Base-by-base conservation (phyloP, 202 grass and related monocot species). In the Bolboschoenoplectus hybrid region DNA sequence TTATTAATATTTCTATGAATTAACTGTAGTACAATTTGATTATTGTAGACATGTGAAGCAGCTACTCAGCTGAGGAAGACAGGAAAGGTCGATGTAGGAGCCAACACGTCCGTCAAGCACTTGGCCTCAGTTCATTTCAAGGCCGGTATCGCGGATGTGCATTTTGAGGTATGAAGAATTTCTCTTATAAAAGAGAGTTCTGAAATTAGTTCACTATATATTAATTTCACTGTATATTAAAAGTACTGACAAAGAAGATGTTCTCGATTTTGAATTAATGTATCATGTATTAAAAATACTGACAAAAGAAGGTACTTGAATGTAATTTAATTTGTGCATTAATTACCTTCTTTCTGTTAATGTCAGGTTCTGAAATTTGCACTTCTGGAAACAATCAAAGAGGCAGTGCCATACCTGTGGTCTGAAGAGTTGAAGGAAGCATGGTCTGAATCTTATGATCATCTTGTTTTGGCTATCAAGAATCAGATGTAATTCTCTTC, bases 381-480 rank as follows among this genome's bases (percentile, higher is more conserved):
- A 14, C 64, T 67, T 9, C 60, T 63, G 60, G 60, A 63, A 9
- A 63, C 60, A 2, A 63, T 63, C 5, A 63, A 63, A n/a, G 60
- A 63, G 19, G 60, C 60, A 63, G 63, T 66, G 63, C 63, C 63
- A 4, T 66, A 66, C 63, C 63, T 34, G 8, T 66, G 63, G 63
- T 66, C 63, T 11, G 32, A 66, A 3, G 62, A 65, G 62, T 65
- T 65, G 62, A 65, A 65, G 62, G 62, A 65, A 65, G 62, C 62
- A 6, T 65, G 63, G 63, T 66, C 63, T 34, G 26, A 66, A 34
- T 36, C 63, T 36, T 66, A 66, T 36, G 63, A 66, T 38, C 63
- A 66, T 8, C 63, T 66, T 35, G 32, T 66, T 12, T 32, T 66
- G 9, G 63, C 63, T 12, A 66, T 66, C 20, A 36, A 66, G 3